A percentile compares a stretch with the other conserved stretches of the same genome.
These are phyloP conservation scores for Biscogniauxia marginata DNA, from an alignment of 2,329 filamentous ascomycete species.

Conservation along the genomic window DNA sequence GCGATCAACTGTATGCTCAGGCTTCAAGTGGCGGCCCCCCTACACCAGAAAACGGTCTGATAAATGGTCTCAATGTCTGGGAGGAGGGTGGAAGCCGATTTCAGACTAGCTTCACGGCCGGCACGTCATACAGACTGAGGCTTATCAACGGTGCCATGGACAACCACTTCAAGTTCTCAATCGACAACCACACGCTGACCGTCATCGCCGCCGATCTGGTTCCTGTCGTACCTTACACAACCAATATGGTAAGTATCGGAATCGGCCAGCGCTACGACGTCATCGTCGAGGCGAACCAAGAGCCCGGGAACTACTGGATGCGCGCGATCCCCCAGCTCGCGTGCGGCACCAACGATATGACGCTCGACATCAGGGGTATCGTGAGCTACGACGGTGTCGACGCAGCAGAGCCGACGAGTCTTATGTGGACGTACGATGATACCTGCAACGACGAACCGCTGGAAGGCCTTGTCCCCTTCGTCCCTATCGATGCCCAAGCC, in stretches of 20 bases:
- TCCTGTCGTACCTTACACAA: conserved; percentile 53
- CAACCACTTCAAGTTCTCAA: conserved; percentile 47
- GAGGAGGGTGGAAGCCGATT: conserved; percentile 35
- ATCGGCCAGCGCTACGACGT: conserved; percentile 45
- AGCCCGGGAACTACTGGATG: conserved; percentile 46
- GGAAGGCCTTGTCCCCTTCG: conserved; percentile 35
- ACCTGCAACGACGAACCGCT: conserved; percentile 38
- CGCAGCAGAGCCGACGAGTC: conserved; percentile 15
- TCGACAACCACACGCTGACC: conserved; percentile 55
- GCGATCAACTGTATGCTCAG: conserved; percentile 35
- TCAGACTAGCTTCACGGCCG: conserved; percentile 39
- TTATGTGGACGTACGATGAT: conserved; percentile 12
- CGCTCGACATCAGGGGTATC: conserved; percentile 48
- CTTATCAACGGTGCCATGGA: conserved; percentile 48
- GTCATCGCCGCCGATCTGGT: conserved; percentile 61
- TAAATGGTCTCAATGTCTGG: conserved; percentile 36
- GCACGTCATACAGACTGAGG: conserved; percentile 46
- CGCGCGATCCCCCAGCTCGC: conserved; percentile 42
- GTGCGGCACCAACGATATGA: conserved; percentile 41
- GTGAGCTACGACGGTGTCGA: conserved; percentile 40
- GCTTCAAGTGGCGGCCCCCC: conserved; percentile 33
- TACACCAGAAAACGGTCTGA: conserved; percentile 41
- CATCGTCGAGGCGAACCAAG: conserved; percentile 42
- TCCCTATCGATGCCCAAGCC: conserved; percentile 34
- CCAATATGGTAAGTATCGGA: conserved; percentile 39